These are phyloP conservation scores for Saccharum officinarum DNA, from an alignment of 176 grass and related monocot genomes.

Conservation along the genomic window DNA sequence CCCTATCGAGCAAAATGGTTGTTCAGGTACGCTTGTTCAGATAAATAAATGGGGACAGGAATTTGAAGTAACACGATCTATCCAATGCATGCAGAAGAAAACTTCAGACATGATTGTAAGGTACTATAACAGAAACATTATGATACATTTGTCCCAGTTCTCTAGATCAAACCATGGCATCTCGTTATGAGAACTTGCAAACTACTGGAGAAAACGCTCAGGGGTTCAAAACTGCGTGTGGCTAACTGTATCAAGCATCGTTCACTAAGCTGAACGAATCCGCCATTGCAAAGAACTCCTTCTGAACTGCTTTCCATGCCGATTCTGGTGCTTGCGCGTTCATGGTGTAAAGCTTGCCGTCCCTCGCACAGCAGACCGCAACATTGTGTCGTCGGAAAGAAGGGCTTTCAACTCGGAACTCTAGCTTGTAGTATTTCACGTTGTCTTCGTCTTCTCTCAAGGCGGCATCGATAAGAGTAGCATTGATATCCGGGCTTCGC, in stretches of 20 bases:
- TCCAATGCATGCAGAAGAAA: background rate
- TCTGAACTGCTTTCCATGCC: conserved; percentile 48
- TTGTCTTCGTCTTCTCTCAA: conserved; percentile 58
- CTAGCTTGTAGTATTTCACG: conserved; percentile 87
- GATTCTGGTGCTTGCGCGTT: conserved; percentile 87
- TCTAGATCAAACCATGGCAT: background rate
- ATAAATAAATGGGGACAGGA: background rate
- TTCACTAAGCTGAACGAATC: conserved; percentile 73
- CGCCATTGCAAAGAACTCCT: conserved; percentile 70
- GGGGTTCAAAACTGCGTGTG: conserved; percentile 30
- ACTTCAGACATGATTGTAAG: background rate
- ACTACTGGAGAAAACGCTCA: background rate
- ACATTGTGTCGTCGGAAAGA: conserved; percentile 76
- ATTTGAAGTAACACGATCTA: background rate
- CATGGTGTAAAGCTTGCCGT: conserved; percentile 82
- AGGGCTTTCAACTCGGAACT: conserved; percentile 71
- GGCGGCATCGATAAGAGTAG: conserved; percentile 59
- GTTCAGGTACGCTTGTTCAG: background rate
- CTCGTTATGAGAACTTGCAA: background rate
- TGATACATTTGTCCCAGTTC: conserved; percentile 13
- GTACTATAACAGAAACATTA: background rate
- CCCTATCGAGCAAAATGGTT: background rate
- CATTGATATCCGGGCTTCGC: conserved; percentile 57
- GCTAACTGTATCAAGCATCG: conserved; percentile 20
- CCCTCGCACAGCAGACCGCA: conserved; percentile 67